These are phyloP conservation scores for Isochrysis galbana DNA, from an alignment of 78 protist genomes.

Conservation along the genomic window DNA sequence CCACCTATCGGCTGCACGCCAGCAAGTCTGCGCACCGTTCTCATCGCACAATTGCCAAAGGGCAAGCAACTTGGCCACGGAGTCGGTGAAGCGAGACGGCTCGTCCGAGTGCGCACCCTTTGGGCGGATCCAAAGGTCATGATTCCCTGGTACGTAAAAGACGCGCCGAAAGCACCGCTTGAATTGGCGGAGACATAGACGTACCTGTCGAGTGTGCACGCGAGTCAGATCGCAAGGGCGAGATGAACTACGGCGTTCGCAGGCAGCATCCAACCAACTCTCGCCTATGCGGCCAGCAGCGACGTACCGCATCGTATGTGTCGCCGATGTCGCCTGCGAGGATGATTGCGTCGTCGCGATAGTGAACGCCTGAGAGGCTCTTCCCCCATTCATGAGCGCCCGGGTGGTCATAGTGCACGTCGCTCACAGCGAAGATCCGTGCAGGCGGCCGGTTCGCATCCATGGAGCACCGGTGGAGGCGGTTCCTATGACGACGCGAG, in stretches of 20 bases:
- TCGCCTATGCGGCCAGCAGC: too few relatives aligned
- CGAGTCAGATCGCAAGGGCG: too few relatives aligned
- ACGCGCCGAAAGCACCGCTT: conserved; percentile 12
- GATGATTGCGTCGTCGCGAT: neutral
- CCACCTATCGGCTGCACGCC: too few relatives aligned
- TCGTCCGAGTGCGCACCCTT: neutral
- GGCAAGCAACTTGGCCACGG: neutral
- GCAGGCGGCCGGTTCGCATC: neutral
- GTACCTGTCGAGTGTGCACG: too few relatives aligned
- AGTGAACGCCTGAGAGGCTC: neutral
- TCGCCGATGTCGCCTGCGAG: conserved; percentile 16
- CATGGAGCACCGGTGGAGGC: neutral
- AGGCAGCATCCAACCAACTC: too few relatives aligned
- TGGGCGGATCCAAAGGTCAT: conserved; percentile 16
- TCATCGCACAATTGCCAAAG: neutral
- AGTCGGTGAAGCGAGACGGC: neutral
- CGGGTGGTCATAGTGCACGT: conserved; percentile 13
- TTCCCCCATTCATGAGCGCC: neutral
- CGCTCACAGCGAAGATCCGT: neutral
- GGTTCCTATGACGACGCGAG: neutral
- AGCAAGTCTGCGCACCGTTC: too few relatives aligned
- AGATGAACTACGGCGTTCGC: too few relatives aligned
- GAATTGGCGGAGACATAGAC: too few relatives aligned
- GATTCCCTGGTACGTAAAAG: conserved; percentile 35
- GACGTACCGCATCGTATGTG: neutral